Base-by-base conservation (phyloP, 2,329 filamentous ascomycete species). In the Calonectria hawksworthii region DNA sequence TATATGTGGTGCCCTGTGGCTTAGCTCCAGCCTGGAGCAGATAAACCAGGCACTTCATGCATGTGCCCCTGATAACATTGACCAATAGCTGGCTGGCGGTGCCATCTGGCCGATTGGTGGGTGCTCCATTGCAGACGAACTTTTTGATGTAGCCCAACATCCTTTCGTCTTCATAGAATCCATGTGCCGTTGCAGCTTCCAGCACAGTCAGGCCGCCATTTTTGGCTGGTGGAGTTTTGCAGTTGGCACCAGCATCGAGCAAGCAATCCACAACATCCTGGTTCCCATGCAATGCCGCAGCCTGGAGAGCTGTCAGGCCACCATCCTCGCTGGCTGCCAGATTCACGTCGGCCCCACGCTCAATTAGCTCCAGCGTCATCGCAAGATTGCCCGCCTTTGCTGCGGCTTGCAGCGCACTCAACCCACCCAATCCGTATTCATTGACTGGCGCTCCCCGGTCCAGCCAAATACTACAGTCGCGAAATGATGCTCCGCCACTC, bases 271-370 rank as follows among this genome's bases (percentile, higher is more conserved):
- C 56, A 3, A 65, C 18, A 13, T 50, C 44, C 0, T 34, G 30
- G 21, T 30, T 6, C 23, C n/a, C 11, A 14, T 0, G 2, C 3
- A 4, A 9, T 10, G 36, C 47, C 21, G 52, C 70, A n/a, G 64
- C 54, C 28, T 73, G 70, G 10, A 73, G 64, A 23, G 70, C 64
- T 44, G 70, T 73, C 13, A 32, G 21, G 2, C 70, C 70, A 10
- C n/a, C 2, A 9, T 36, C 1, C 4, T 68, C 64, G 16, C n/a
- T 68, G 9, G 64, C 70, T 1, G 70, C 52, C 21, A 64, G 21
- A n/a, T 73, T 73, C 9, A 73, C 44, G 13, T 68, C 44, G 3
- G 64, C 70, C 5, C 70, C 70, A 11, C 54, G 64, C 1, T 63
- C 38, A 36, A 64, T 54, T 10, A 73, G 26, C 52, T 63, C 61